These are phyloP conservation scores for Starmerella vitae DNA, from an alignment of 805 yeast species.

Conservation along the genomic window DNA sequence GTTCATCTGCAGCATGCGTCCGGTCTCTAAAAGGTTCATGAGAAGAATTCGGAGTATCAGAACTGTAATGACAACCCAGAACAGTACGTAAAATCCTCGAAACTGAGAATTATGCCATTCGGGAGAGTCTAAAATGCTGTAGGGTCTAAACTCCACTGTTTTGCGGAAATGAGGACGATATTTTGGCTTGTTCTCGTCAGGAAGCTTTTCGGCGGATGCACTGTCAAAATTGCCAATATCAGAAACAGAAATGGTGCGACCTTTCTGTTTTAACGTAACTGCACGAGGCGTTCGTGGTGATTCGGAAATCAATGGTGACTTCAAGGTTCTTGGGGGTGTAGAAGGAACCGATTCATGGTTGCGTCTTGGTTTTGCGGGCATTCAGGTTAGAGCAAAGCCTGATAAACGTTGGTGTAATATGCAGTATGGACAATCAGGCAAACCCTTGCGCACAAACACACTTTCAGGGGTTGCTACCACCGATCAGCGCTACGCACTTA, in stretches of 20 bases:
- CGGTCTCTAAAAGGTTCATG: constrained; percentile 38
- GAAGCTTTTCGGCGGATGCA: neutral
- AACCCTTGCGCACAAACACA: too few species aligned
- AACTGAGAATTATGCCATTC: constrained; percentile 31
- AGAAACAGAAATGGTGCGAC: neutral
- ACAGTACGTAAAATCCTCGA: constrained; percentile 65
- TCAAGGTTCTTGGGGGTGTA: too few species aligned
- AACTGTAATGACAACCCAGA: constrained; percentile 25
- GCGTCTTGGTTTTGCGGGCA: too few species aligned
- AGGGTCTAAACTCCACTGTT: constrained; percentile 17
- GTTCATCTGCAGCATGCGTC: constrained; percentile 37
- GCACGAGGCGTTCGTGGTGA: too few species aligned
- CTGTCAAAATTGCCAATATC: neutral
- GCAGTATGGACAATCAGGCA: too few species aligned
- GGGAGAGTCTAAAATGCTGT: constrained; percentile 24
- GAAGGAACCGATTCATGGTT: too few species aligned
- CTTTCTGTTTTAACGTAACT: too few species aligned
- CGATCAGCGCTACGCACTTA: too few species aligned
- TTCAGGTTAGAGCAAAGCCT: too few species aligned
- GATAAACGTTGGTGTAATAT: too few species aligned
- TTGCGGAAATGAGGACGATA: constrained; percentile 16
- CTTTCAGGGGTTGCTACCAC: too few species aligned
- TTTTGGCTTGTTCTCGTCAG: neutral
- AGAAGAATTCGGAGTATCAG: constrained; percentile 34
- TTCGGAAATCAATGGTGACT: too few species aligned